Evolutionary conservation across 768 basidiomycete genomes (phyloP).

Genomic region (Psilocybe cubensis): DNA sequence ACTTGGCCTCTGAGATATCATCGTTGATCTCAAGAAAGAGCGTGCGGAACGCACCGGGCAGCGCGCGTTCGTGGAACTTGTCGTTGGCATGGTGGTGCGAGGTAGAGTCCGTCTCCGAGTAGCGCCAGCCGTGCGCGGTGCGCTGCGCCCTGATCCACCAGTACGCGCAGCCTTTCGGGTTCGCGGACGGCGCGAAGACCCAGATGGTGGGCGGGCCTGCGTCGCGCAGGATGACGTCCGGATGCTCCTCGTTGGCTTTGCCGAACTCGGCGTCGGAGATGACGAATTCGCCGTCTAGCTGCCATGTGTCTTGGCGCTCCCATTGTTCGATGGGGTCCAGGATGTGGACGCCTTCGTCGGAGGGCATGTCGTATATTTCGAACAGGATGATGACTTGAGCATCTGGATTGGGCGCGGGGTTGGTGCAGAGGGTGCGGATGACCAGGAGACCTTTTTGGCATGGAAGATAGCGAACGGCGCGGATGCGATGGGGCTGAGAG

Average conservation of each 20-base stretch:
- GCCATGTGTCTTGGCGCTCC: slow-evolving; percentile 14
- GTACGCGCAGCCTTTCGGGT: slow-evolving; percentile 26
- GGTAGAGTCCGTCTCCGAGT: not conserved
- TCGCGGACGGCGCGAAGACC: slow-evolving; percentile 23
- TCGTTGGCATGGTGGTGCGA: slow-evolving; percentile 27
- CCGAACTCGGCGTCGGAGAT: slow-evolving; percentile 44
- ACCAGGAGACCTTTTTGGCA: slow-evolving; percentile 54
- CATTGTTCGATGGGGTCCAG: slow-evolving; percentile 14
- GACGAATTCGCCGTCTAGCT: slow-evolving; percentile 28
- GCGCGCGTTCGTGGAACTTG: slow-evolving; percentile 30
- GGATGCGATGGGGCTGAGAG: slow-evolving; percentile 49
- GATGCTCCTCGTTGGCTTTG: slow-evolving; percentile 20
- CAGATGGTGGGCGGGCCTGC: slow-evolving; percentile 27
- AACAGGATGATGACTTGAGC: slow-evolving; percentile 25
- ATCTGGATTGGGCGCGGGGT: slow-evolving; percentile 14
- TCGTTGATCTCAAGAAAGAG: slow-evolving; percentile 41
- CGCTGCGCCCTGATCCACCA: slow-evolving; percentile 23
- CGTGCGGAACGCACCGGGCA: slow-evolving; percentile 48
- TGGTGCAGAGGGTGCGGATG: slow-evolving; percentile 39
- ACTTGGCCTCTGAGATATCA: slow-evolving; percentile 30
- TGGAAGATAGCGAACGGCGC: slow-evolving; percentile 55
- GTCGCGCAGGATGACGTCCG: slow-evolving; percentile 19
- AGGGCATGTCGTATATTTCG: slow-evolving; percentile 31
- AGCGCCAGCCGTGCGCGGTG: slow-evolving; percentile 2
- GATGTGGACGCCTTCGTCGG: slow-evolving; percentile 13